Evolutionary conservation across 148 eudicot genomes (phyloP).

Genomic region (Silene conica): DNA sequence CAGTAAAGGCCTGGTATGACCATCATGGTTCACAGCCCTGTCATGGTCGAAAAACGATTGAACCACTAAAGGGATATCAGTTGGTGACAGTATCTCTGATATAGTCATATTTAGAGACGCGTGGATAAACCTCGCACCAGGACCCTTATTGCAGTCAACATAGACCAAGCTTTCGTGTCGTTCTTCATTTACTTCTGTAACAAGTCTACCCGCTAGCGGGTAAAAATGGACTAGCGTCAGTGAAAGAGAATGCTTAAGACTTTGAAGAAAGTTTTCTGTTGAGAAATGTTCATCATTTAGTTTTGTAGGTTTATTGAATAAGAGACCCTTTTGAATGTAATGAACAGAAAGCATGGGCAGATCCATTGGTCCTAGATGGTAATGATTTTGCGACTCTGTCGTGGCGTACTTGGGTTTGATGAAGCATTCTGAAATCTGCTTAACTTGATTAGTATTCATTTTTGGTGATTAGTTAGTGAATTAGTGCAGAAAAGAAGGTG

Average conservation of each 20-base stretch:
- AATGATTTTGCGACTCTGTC: conserved; percentile 10
- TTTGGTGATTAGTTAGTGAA: not conserved
- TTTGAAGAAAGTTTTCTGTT: not conserved
- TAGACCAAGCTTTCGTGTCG: conserved; percentile 9
- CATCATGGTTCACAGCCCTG: conserved; percentile 36
- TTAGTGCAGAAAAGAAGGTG: too few relatives aligned
- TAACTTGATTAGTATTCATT: conserved; percentile 2
- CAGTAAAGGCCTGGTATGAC: conserved; percentile 40
- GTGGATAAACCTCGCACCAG: conserved; percentile 24
- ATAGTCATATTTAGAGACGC: conserved; percentile 16
- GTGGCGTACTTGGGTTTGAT: conserved; percentile 23
- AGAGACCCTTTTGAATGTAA: conserved; percentile 30
- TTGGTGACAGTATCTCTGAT: conserved; percentile 30
- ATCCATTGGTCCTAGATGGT: conserved; percentile 22
- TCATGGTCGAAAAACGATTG: conserved; percentile 38
- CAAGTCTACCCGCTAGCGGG: conserved; percentile 24
- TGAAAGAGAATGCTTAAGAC: conserved; percentile 23
- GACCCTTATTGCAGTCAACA: conserved; percentile 25
- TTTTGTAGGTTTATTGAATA: conserved; percentile 20
- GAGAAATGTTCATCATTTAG: not conserved
- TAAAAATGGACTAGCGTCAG: conserved; percentile 25
- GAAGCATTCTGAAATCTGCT: conserved; percentile 21
- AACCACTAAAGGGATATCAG: conserved; percentile 29
- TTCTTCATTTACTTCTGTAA: conserved; percentile 5
- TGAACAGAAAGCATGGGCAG: conserved; percentile 15